Evolutionary conservation across 2,329 filamentous ascomycete species (phyloP).

Genomic region (Elsinoe ampelina): DNA sequence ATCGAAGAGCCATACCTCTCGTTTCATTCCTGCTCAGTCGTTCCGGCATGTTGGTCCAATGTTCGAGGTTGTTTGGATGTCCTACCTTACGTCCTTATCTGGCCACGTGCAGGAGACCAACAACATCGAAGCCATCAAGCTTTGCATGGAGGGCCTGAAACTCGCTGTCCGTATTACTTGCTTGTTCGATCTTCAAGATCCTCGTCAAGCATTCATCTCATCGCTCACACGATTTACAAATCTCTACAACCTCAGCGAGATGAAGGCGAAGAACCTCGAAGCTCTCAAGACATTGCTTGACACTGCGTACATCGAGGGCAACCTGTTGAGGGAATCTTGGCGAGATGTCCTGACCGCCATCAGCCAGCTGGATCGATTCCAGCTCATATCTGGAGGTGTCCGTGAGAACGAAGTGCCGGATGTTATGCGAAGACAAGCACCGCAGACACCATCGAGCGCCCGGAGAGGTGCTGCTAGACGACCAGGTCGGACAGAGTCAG

Average conservation of each 20-base stretch:
- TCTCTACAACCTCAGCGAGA: constrained; percentile 88
- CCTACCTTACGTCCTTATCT: constrained; percentile 88
- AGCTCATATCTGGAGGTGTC: constrained; percentile 88
- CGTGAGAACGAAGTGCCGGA: constrained; percentile 89
- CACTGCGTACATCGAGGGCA: constrained; percentile 85
- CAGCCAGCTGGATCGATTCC: constrained; percentile 88
- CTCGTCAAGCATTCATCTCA: constrained; percentile 87
- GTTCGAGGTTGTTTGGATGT: constrained; percentile 99
- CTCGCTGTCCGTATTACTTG: constrained; percentile 89
- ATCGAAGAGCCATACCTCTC: constrained; percentile 51
- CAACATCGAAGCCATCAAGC: constrained; percentile 80
- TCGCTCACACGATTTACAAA: constrained; percentile 91
- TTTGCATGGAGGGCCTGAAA: constrained; percentile 93
- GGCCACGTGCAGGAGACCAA: constrained; percentile 89
- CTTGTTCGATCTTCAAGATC: constrained; percentile 85
- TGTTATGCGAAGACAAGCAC: constrained; percentile 58
- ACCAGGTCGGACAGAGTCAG: constrained; percentile 34
- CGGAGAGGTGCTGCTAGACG: constrained; percentile 55
- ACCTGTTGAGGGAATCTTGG: constrained; percentile 83
- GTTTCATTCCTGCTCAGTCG: constrained; percentile 85
- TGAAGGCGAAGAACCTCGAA: constrained; percentile 92
- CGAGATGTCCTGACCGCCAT: constrained; percentile 91
- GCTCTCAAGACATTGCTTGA: constrained; percentile 86
- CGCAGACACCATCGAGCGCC: constrained; percentile 41
- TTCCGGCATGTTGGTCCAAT: constrained; percentile 94